A percentile compares a stretch with the other conserved stretches of the same genome.
These are phyloP conservation scores for Monsonia emarginata DNA, from an alignment of 441 rosid genomes.

Conservation along the genomic window DNA sequence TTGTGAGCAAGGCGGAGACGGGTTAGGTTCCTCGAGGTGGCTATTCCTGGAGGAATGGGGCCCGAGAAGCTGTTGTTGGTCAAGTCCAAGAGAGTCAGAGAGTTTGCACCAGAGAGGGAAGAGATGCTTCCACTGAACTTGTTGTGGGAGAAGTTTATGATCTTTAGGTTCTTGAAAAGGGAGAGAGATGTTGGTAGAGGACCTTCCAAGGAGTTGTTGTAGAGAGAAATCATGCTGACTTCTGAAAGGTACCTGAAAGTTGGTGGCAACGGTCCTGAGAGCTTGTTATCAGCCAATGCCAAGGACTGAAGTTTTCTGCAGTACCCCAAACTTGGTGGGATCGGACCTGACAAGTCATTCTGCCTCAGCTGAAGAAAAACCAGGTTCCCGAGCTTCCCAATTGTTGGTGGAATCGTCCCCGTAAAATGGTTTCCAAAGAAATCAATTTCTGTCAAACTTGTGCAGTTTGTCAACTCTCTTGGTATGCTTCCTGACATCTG, in stretches of 20 bases:
- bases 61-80: slow-evolving; percentile 71
- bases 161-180: slow-evolving; percentile 52
- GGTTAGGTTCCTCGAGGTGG: slow-evolving; percentile 42
- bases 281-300: slow-evolving; percentile 71
- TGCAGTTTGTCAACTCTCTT: slow-evolving; percentile 63
- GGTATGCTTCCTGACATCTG: slow-evolving; percentile 74
- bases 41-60: slow-evolving; percentile 42
- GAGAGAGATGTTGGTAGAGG: slow-evolving; percentile 56
- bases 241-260: slow-evolving; percentile 61
- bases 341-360: slow-evolving; percentile 63
- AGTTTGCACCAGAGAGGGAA: slow-evolving; percentile 56
- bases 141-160: slow-evolving; percentile 72
- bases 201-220: slow-evolving; percentile 74
- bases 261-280: slow-evolving; percentile 65
- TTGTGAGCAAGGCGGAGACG: slow-evolving; percentile 78
- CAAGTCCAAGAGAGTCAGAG: slow-evolving; percentile 55
- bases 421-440: slow-evolving; percentile 59
- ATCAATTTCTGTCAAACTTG: slow-evolving; percentile 50
- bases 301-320: slow-evolving; percentile 44
- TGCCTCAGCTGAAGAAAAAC: slow-evolving; percentile 68
- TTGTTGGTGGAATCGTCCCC: slow-evolving; percentile 59
- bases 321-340: slow-evolving; percentile 78
- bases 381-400: slow-evolving; percentile 61
- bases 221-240: slow-evolving; percentile 46
- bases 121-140: slow-evolving; percentile 50